Base-by-base conservation (phyloP, 768 basidiomycete genomes). In the Fomitopsis serialis region DNA sequence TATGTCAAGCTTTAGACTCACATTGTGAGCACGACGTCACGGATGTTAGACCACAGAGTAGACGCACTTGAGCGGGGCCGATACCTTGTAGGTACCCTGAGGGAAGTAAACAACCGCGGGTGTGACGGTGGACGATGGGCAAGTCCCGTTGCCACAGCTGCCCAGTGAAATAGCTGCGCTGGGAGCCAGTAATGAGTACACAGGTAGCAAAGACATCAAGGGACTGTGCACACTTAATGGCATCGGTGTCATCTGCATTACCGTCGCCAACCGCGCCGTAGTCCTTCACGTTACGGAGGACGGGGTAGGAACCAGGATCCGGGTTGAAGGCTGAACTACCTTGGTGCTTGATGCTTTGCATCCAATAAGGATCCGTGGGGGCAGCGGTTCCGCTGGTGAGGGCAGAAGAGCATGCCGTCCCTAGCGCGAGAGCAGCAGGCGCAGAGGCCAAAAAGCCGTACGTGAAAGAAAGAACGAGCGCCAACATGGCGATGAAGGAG, bases 91-190 rank as follows among this genome's bases (percentile, higher is more conserved):
- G 23, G 78, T 80, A 42, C 88, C 89, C 56, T 71, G 62, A 0
- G 89, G 89, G 69, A 91, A 89, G 68, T 79, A 91, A 35, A 90
- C 78, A n/a, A 90, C 63, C 6, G 85, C 89, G 13, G 89, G 88
- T 0, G 85, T 76, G 2, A 82, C 66, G 12, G 85, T 87, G 52
- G 85, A 79, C 1, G 87, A 86, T 44, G 68, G 61, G 64, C 84
- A 86, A 32, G 61, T 64, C 1, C 80, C 83, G 4, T 72, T 68
- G 46, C 84, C 84, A 59, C 89, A 90, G 57, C 63, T 62, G n/a
- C 82, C 84, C 22, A 75, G 68, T 47, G 79, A 75, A 54, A 90
- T 89, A 21, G 89, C 89, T 37, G 70, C 68, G 58, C 87, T 89
- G 32, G n/a, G n/a, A 29, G 21, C 17, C n/a, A n/a, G n/a, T n/a